Evolutionary conservation across 176 grass and related monocot species (phyloP).

Genomic region (Thinopyrum elongatum): DNA sequence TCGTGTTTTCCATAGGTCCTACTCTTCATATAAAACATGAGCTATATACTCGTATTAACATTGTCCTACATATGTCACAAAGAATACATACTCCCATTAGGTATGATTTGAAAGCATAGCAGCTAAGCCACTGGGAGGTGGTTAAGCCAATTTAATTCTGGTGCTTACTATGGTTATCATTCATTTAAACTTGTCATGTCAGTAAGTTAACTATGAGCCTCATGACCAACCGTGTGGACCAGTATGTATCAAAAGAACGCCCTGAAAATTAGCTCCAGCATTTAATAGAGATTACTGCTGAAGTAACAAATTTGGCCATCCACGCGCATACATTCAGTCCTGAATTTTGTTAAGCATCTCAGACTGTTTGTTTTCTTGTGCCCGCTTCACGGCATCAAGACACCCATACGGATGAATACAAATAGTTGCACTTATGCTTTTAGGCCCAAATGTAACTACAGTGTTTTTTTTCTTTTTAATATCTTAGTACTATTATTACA

Average conservation of each 20-base stretch:
- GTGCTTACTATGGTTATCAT: background rate
- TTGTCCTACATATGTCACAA: no score
- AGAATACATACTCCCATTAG: background rate
- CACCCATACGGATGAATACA: background rate
- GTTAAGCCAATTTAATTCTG: background rate
- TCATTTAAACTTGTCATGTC: background rate
- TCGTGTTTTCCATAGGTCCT: background rate
- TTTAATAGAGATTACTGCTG: background rate
- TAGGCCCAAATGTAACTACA: background rate
- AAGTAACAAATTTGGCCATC: background rate
- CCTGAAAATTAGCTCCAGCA: background rate
- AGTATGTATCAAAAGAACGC: background rate
- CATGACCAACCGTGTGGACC: background rate
- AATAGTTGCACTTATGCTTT: background rate
- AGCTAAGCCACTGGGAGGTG: background rate
- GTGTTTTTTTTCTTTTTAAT: background rate
- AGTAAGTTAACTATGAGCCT: background rate
- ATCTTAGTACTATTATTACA: background rate
- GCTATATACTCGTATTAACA: background rate
- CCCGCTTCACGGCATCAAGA: background rate
- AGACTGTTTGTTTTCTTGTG: slow-evolving; percentile 10
- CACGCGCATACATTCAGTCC: background rate
- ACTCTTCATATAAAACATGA: background rate
- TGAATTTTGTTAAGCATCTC: background rate
- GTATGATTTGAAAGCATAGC: slow-evolving; percentile 10